phyloP scores from a whole-genome alignment of 2,329 filamentous ascomycete genomes.

The Hypoxylon sp. region DNA sequence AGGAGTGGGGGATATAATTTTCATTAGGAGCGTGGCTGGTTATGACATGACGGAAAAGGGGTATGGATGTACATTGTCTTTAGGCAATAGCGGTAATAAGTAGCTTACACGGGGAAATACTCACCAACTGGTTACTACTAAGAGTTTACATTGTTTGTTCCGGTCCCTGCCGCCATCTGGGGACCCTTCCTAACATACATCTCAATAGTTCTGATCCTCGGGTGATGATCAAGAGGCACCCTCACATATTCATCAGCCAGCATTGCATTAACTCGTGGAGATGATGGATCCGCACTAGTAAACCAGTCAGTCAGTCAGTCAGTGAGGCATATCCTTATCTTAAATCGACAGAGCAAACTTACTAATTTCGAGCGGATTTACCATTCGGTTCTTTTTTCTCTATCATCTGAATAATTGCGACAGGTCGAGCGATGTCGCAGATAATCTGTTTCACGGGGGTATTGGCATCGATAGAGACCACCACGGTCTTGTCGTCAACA shows the following conservation, averaged over 20 bases:
- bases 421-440: conserved; percentile 53
- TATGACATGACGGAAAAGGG: neutral
- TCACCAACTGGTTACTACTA: neutral
- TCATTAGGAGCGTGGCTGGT: conserved; percentile 12
- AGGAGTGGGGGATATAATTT: neutral
- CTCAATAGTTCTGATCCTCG: neutral
- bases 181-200: conserved; percentile 24
- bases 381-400: conserved; percentile 1
- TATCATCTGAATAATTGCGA: conserved; percentile 48
- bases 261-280: conserved; percentile 32
- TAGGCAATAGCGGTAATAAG: conserved; percentile 18
- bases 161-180: neutral
- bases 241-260: conserved; percentile 29
- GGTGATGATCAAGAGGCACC: conserved; percentile 2
- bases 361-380: conserved; percentile 1
- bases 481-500: conserved; percentile 49
- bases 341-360: neutral
- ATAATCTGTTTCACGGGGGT: conserved; percentile 53
- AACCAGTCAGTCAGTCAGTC: neutral
- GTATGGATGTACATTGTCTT: conserved; percentile 10
- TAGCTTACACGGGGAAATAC: neutral
- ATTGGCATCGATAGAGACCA: conserved; percentile 49
- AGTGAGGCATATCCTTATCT: neutral
- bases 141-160: neutral
- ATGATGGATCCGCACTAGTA: conserved; percentile 31